phyloP scores from a whole-genome alignment of 148 eudicot species.

The Pouteria glomerata region DNA sequence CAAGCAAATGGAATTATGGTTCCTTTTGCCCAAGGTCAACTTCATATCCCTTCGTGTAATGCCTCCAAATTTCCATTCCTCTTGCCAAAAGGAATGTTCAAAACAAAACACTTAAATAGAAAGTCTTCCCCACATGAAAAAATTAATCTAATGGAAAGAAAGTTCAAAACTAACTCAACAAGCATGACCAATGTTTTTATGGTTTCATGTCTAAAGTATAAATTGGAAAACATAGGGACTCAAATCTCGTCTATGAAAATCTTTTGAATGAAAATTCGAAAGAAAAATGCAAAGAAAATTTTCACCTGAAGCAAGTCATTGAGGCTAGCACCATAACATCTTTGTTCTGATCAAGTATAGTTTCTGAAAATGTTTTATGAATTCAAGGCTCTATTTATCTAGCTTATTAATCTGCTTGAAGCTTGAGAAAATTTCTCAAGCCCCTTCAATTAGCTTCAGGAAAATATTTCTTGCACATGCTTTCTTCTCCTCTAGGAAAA shows the following conservation, averaged over 20 bases:
- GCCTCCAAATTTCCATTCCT: neutral
- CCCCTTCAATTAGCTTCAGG: no score
- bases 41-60: neutral
- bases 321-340: neutral
- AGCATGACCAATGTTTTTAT: neutral
- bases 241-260: neutral
- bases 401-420: slow-evolving; percentile 11
- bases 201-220: neutral
- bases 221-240: neutral
- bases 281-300: neutral
- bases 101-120: no score
- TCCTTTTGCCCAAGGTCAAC: neutral
- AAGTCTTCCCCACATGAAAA: no score
- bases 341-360: neutral
- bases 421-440: neutral
- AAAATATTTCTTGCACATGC: no score
- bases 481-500: no score
- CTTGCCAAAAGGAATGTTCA: neutral
- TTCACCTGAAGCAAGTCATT: neutral
- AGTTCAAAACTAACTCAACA: neutral
- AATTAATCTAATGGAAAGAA: neutral
- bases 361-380: neutral
- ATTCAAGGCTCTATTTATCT: slow-evolving; percentile 21
- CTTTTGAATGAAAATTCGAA: neutral
- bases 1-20: slow-evolving; percentile 2